A percentile compares a stretch with the other conserved stretches of the same genome.
These are phyloP conservation scores for Solanum sitiens DNA, from an alignment of 257 asterid genomes.

Conservation along the genomic window DNA sequence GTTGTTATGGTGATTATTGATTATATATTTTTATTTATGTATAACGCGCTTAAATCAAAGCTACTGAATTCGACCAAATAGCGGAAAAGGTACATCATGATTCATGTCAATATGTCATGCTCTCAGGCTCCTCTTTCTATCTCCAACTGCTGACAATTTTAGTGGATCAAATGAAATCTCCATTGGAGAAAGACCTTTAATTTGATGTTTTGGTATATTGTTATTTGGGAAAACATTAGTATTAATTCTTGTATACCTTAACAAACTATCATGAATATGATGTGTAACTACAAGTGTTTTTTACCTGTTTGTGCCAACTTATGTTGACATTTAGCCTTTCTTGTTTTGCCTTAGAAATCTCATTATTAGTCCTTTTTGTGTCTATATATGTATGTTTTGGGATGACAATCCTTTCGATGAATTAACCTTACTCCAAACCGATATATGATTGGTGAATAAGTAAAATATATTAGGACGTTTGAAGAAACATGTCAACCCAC, in stretches of 20 bases:
- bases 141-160: neutral
- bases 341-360: neutral
- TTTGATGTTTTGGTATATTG: neutral
- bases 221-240: neutral
- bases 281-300: neutral
- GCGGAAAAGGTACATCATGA: neutral
- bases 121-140: neutral
- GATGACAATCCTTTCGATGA: neutral
- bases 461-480: neutral
- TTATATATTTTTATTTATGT: neutral
- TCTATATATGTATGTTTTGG: neutral
- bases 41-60: neutral
- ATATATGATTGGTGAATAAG: neutral
- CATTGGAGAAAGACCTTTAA: neutral
- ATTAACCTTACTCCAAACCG: neutral
- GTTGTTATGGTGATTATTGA: neutral
- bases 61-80: neutral
- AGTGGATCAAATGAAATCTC: neutral
- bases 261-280: neutral
- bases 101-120: neutral
- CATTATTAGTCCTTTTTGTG: neutral
- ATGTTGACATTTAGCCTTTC: neutral
- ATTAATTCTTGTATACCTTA: neutral
- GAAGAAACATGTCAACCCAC: neutral
- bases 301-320: neutral